Evolutionary conservation across 2,329 filamentous ascomycete species (phyloP).

Genomic region (Thelonectria discophora): DNA sequence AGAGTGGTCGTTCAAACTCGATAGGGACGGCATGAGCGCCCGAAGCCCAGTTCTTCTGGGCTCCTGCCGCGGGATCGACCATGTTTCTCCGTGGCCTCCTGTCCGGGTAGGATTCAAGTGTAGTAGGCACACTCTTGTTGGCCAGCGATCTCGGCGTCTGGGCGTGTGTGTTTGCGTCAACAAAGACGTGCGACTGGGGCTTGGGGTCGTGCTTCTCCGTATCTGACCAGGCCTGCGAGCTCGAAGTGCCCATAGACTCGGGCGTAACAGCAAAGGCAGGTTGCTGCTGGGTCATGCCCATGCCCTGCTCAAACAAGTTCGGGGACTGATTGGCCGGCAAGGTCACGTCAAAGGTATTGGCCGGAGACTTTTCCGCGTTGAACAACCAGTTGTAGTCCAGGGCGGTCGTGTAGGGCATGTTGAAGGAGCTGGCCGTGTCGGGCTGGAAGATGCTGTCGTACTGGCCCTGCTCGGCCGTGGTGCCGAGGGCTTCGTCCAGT

Average conservation of each 20-base stretch:
- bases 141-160: background rate
- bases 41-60: constrained; percentile 3
- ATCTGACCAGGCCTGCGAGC: constrained; percentile 29
- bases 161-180: constrained; percentile 1
- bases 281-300: constrained; percentile 13
- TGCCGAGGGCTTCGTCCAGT: constrained; percentile 14
- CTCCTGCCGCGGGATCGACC: background rate
- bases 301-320: constrained; percentile 5
- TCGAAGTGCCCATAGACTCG: constrained; percentile 33
- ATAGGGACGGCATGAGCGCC: constrained; percentile 6
- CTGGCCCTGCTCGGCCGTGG: constrained; percentile 27
- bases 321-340: constrained; percentile 8
- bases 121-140: background rate
- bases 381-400: constrained; percentile 72
- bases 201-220: constrained; percentile 10
- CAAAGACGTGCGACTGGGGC: background rate
- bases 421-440: constrained; percentile 71
- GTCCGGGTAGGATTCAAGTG: constrained; percentile 7
- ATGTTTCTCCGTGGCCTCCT: constrained; percentile 11
- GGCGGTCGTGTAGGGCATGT: constrained; percentile 71
- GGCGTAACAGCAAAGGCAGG: constrained; percentile 22
- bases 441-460: constrained; percentile 67
- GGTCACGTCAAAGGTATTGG: constrained; percentile 2
- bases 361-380: constrained; percentile 50
- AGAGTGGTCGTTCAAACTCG: constrained; percentile 44